Conservation (phyloP, 2,329 filamentous ascomycete species). For the Onygenales sp. region DNA sequence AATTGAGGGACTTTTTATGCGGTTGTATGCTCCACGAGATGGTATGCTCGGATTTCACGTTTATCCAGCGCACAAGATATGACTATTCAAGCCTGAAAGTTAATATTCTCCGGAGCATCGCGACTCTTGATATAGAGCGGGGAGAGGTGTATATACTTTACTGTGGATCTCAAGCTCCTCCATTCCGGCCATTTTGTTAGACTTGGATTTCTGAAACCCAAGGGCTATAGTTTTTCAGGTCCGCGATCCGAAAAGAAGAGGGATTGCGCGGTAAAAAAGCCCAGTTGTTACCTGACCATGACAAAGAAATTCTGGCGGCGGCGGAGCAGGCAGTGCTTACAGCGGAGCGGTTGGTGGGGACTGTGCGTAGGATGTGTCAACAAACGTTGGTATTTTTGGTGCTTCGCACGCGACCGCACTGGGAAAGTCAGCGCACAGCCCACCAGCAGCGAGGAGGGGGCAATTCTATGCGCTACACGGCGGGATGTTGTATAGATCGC, state of each 20-base stretch:
- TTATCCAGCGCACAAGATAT: slow-evolving; percentile 96
- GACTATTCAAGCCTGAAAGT: slow-evolving; percentile 50
- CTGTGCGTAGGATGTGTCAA: background rate
- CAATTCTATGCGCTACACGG: background rate
- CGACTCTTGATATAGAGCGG: background rate
- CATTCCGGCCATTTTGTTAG: slow-evolving; percentile 68
- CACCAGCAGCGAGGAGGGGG: background rate
- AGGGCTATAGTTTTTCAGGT: background rate
- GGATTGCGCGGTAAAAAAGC: background rate
- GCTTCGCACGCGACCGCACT: background rate
- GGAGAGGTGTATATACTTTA: slow-evolving; percentile 55
- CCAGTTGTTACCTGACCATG: background rate
- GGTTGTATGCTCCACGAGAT: slow-evolving; percentile 97
- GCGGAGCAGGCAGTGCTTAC: background rate
- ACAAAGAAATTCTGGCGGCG: background rate
- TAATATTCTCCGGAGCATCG: too few species aligned
- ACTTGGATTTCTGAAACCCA: background rate
- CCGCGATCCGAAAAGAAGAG: background rate
- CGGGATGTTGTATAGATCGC: background rate
- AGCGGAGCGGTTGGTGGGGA: background rate
- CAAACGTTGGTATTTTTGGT: background rate
- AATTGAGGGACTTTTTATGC: slow-evolving; percentile 97
- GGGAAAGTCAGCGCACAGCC: background rate
- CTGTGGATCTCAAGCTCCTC: slow-evolving; percentile 96
- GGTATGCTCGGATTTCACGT: slow-evolving; percentile 79